Evolutionary conservation across 306 rosid species (phyloP).

Genomic region (Inga leiocalycina): DNA sequence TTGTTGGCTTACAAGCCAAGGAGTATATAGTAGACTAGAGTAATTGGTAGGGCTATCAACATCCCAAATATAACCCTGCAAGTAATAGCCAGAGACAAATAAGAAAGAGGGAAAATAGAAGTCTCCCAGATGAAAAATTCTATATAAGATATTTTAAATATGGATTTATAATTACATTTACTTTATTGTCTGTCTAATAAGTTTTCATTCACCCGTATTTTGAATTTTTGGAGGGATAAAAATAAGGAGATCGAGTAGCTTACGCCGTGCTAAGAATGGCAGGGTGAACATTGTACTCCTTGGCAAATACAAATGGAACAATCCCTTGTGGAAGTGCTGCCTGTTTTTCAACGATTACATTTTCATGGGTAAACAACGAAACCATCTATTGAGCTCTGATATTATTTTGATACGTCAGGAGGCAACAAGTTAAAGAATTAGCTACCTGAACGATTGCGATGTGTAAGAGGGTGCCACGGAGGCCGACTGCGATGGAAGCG

Average conservation of each 20-base stretch:
- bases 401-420: not conserved
- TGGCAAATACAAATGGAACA: conserved; percentile 97
- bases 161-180: not conserved
- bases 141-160: not conserved
- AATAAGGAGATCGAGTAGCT: conserved; percentile 33
- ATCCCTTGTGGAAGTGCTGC: conserved; percentile 99
- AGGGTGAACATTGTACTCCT: conserved; percentile 96
- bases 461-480: conserved; percentile 89
- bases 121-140: not conserved
- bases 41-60: conserved; percentile 69
- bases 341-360: conserved; percentile 42
- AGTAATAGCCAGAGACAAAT: not conserved
- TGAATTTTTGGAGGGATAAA: not conserved
- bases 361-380: conserved; percentile 10
- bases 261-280: conserved; percentile 93
- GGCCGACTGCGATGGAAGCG: conserved; percentile 89
- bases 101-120: not conserved
- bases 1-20: conserved; percentile 49
- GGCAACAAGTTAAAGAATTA: not conserved
- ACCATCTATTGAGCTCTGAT: not conserved
- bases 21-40: conserved; percentile 58
- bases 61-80: conserved; percentile 70
- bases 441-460: conserved; percentile 96
- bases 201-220: not conserved
- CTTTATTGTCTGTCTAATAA: not conserved